Conservation (phyloP, 192 early-diverging fungal species). For the Gorgonomyces haynaldii region DNA sequence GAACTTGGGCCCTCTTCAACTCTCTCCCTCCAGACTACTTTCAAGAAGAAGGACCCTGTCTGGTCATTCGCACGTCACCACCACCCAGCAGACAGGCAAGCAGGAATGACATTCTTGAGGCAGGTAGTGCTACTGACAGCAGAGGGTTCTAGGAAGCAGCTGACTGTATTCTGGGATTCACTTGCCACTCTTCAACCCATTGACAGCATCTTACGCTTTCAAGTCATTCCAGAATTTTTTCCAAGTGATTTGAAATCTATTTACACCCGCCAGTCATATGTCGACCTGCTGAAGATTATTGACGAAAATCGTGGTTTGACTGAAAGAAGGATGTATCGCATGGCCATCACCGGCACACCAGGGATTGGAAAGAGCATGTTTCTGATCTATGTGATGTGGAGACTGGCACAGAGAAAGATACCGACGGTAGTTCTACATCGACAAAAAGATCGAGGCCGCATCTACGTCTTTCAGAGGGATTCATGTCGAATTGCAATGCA, state of each 20-base stretch:
- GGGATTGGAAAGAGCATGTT: constrained; percentile 60
- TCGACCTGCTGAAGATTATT: neutral
- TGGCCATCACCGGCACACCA: constrained; percentile 17
- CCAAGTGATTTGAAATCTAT: neutral
- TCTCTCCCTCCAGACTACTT: too few relatives aligned
- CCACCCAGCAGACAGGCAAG: too few relatives aligned
- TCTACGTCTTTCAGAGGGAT: neutral
- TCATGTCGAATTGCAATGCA: neutral
- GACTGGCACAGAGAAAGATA: neutral
- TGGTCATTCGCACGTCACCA: too few relatives aligned
- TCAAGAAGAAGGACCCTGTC: too few relatives aligned
- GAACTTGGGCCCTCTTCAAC: too few relatives aligned
- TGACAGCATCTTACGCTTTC: neutral
- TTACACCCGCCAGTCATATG: neutral
- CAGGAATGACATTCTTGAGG: too few relatives aligned
- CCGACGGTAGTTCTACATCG: neutral
- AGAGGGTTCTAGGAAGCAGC: too few relatives aligned
- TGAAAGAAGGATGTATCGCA: too few relatives aligned
- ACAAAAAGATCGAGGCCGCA: neutral
- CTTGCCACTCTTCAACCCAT: neutral
- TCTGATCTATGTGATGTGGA: constrained; percentile 30
- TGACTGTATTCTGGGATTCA: neutral
- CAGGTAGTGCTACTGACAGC: too few relatives aligned
- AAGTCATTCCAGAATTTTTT: neutral
- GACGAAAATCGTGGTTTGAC: neutral